Evolutionary conservation across 2,329 filamentous ascomycete species (phyloP).

Genomic region (Penicillium sp.): DNA sequence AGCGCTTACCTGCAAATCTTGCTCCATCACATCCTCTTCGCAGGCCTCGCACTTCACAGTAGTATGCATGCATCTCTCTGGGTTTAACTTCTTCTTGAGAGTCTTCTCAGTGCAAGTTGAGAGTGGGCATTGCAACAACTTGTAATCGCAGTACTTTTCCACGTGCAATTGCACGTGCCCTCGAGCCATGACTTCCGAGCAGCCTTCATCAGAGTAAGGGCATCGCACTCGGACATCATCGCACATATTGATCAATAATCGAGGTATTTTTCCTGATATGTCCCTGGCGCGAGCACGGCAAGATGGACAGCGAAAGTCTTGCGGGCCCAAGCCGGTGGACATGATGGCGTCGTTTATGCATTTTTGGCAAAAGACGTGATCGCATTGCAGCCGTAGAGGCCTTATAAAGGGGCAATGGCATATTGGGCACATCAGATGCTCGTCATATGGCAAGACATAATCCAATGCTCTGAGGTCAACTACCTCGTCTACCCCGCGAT

Average conservation of each 20-base stretch:
- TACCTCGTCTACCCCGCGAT: slow-evolving; percentile 25
- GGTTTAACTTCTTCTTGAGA: slow-evolving; percentile 53
- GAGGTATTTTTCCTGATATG: slow-evolving; percentile 45
- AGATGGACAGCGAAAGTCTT: slow-evolving; percentile 51
- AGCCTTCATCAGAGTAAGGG: slow-evolving; percentile 53
- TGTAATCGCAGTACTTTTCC: slow-evolving; percentile 57
- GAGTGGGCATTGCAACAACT: slow-evolving; percentile 50
- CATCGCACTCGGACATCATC: slow-evolving; percentile 59
- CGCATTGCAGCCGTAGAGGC: slow-evolving; percentile 57
- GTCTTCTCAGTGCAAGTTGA: slow-evolving; percentile 49
- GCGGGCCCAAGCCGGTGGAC: slow-evolving; percentile 26
- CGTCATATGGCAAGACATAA: slow-evolving; percentile 54
- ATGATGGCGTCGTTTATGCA: slow-evolving; percentile 52
- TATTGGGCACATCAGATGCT: slow-evolving; percentile 61
- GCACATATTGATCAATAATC: slow-evolving; percentile 58
- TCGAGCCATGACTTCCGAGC: slow-evolving; percentile 50
- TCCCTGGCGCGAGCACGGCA: slow-evolving; percentile 48
- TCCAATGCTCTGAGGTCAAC: slow-evolving; percentile 58
- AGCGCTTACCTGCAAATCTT: slow-evolving; percentile 47
- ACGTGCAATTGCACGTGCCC: slow-evolving; percentile 58
- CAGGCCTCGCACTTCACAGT: slow-evolving; percentile 52
- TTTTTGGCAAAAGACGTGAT: slow-evolving; percentile 60
- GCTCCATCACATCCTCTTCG: slow-evolving; percentile 50
- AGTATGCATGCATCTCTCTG: slow-evolving; percentile 52
- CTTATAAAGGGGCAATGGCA: slow-evolving; percentile 60